Evolutionary conservation across 2,329 filamentous ascomycete genomes (phyloP).

Genomic region (Colletotrichum sublineola): DNA sequence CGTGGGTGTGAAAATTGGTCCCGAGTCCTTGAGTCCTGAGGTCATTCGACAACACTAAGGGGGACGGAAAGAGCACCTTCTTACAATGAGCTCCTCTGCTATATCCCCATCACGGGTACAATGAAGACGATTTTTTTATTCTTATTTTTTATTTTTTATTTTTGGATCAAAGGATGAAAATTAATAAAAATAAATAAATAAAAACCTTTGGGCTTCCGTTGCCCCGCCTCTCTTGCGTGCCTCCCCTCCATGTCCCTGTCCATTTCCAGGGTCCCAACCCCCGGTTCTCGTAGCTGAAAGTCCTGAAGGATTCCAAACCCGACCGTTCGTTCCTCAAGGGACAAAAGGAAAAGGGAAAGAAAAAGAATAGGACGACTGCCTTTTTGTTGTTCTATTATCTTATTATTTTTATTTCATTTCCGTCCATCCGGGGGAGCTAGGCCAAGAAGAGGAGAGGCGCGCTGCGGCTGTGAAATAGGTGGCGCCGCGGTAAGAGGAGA

Average conservation of each 20-base stretch:
- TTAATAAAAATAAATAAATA: too few species aligned
- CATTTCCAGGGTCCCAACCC: neutral
- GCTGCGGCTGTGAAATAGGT: constrained; percentile 17
- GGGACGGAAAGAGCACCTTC: neutral
- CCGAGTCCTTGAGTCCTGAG: neutral
- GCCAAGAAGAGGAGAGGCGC: constrained; percentile 19
- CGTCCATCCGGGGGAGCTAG: neutral
- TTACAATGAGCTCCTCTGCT: neutral
- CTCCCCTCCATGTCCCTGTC: neutral
- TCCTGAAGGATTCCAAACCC: neutral
- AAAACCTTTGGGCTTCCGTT: neutral
- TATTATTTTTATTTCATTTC: neutral
- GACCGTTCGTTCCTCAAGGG: neutral
- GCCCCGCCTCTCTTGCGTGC: neutral
- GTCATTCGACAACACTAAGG: neutral
- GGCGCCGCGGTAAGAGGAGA: neutral
- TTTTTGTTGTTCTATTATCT: neutral
- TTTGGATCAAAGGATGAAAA: too few species aligned
- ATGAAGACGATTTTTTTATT: too few species aligned
- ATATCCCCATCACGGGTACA: too few species aligned
- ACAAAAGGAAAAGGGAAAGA: too few species aligned
- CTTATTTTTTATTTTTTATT: too few species aligned
- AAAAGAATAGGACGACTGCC: neutral
- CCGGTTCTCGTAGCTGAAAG: constrained; percentile 3
- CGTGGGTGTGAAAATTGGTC: neutral